These are phyloP conservation scores for Mycena sp. DNA, from an alignment of 1,284 basidiomycete species.

Conservation along the genomic window DNA sequence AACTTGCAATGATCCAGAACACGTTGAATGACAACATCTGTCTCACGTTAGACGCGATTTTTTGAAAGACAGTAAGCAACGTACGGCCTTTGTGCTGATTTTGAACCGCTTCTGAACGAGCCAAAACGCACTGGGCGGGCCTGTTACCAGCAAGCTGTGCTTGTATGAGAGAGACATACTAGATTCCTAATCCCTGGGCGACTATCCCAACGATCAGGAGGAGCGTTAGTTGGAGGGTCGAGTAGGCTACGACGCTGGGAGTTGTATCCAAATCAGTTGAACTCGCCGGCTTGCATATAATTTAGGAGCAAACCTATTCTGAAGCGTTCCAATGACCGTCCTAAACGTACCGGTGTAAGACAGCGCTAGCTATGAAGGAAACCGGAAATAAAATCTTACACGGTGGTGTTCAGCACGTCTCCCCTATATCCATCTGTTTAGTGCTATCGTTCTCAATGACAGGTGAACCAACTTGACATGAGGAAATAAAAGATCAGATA, in stretches of 20 bases:
- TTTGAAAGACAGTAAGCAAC: constrained; percentile 24
- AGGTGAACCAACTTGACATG: constrained; percentile 58
- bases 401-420: constrained; percentile 79
- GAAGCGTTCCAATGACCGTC: constrained; percentile 81
- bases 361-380: too few species aligned
- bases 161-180: constrained; percentile 54
- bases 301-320: constrained; percentile 66
- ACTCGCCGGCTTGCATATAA: constrained; percentile 15
- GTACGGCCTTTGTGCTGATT: constrained; percentile 76
- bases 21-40: constrained; percentile 80
- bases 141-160: constrained; percentile 1
- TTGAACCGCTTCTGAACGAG: constrained; percentile 77
- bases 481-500: constrained; percentile 82
- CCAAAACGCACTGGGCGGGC: constrained; percentile 73
- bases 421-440: constrained; percentile 54
- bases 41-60: neutral
- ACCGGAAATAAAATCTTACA: constrained; percentile 54
- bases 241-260: constrained; percentile 67
- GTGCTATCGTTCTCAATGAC: neutral
- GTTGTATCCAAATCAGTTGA: neutral
- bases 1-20: constrained; percentile 73
- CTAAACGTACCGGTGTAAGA: constrained; percentile 32
- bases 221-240: constrained; percentile 72
- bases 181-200: constrained; percentile 79
- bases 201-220: constrained; percentile 82